Conservation (phyloP, 2,329 filamentous ascomycete species). For the Fusarium nelsonii region DNA sequence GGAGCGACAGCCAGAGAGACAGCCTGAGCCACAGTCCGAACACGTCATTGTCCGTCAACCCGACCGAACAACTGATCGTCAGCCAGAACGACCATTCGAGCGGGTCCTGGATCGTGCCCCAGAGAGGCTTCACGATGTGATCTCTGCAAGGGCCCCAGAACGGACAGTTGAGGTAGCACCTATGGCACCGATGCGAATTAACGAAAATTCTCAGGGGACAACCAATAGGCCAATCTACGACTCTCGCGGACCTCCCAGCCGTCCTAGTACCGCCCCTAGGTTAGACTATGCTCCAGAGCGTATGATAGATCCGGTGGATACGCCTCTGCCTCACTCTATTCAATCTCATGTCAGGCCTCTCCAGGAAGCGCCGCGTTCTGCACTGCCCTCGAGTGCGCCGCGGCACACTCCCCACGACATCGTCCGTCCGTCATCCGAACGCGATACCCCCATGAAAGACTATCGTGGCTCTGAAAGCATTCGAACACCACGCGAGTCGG, state of each 20-base stretch:
- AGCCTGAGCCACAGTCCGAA: not conserved
- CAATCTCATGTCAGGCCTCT: slow-evolving; percentile 20
- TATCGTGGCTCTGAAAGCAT: slow-evolving; percentile 21
- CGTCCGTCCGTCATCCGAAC: slow-evolving; percentile 41
- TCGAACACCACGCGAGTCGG: slow-evolving; percentile 37
- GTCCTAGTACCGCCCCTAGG: slow-evolving; percentile 19
- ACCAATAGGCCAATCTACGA: slow-evolving; percentile 8
- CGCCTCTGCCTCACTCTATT: slow-evolving; percentile 14
- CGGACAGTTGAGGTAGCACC: slow-evolving; percentile 18
- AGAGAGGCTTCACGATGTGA: slow-evolving; percentile 15
- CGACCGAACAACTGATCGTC: not conserved
- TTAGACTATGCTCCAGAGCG: slow-evolving; percentile 37
- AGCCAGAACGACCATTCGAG: slow-evolving; percentile 10
- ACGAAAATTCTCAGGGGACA: slow-evolving; percentile 14
- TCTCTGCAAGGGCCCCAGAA: slow-evolving; percentile 11
- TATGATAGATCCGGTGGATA: slow-evolving; percentile 32
- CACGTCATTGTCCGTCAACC: slow-evolving; percentile 1
- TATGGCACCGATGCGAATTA: slow-evolving; percentile 11
- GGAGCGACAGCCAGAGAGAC: slow-evolving; percentile 13
- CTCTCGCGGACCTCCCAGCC: not conserved
- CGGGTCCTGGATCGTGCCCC: not conserved
- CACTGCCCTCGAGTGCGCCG: slow-evolving; percentile 30
- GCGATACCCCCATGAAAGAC: slow-evolving; percentile 35
- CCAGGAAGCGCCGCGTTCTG: slow-evolving; percentile 24
- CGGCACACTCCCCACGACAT: slow-evolving; percentile 31